Conservation (phyloP, 1,139 yeast species). For the Yamadazyma epiphylla region DNA sequence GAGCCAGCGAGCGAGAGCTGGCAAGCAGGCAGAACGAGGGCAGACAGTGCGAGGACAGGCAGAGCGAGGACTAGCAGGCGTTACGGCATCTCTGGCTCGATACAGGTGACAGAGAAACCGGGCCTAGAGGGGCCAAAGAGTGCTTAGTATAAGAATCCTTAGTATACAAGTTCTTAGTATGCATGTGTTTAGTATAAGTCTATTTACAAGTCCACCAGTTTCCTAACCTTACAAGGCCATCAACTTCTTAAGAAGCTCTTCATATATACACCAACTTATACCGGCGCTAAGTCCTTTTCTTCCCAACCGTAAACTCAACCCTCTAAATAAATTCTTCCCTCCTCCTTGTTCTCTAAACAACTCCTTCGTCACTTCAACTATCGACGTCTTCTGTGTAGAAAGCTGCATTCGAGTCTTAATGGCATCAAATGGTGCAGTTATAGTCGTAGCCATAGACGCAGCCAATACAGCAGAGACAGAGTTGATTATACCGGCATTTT, state of each 20-base stretch:
- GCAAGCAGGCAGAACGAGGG: too few species aligned
- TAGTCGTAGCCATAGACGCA: slow-evolving; percentile 75
- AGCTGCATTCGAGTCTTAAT: slow-evolving; percentile 89
- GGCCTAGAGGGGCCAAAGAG: too few species aligned
- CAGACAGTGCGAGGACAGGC: too few species aligned
- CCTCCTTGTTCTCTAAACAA: slow-evolving; percentile 58
- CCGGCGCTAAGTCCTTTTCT: slow-evolving; percentile 92
- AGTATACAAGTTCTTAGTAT: too few species aligned
- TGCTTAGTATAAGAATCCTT: too few species aligned
- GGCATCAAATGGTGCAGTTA: slow-evolving; percentile 95
- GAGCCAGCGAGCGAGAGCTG: too few species aligned
- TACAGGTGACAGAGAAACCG: too few species aligned
- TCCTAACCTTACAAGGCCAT: too few species aligned
- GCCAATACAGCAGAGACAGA: slow-evolving; percentile 69
- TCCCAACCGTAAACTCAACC: slow-evolving; percentile 72
- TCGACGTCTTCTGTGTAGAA: slow-evolving; percentile 13
- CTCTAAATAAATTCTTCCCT: slow-evolving; percentile 65
- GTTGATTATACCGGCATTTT: slow-evolving; percentile 55
- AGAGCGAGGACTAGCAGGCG: too few species aligned
- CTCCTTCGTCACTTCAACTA: slow-evolving; percentile 23
- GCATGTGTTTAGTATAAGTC: too few species aligned
- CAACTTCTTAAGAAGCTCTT: slow-evolving; percentile 60
- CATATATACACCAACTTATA: slow-evolving; percentile 95
- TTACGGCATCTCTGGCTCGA: too few species aligned
- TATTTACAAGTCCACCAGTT: too few species aligned